phyloP scores from a whole-genome alignment of 805 yeast species.

The Yarrowia sp. region DNA sequence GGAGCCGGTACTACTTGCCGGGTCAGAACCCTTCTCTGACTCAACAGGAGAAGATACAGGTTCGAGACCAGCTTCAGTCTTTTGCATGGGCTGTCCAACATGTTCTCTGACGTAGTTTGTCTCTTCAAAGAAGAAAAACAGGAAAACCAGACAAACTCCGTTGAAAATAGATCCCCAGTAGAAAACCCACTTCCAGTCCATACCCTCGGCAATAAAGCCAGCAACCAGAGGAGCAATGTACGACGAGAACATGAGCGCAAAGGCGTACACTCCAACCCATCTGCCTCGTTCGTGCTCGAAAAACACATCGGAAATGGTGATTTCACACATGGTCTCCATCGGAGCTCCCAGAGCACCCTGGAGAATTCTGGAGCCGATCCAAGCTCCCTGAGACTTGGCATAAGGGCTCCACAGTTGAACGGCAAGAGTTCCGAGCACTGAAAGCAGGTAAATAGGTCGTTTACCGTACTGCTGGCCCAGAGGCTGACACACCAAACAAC shows the following conservation, averaged over 20 bases:
- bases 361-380: conserved; percentile 44
- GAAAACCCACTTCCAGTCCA: conserved; percentile 28
- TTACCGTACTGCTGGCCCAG: conserved; percentile 51
- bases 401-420: conserved; percentile 47
- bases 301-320: conserved; percentile 66
- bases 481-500: conserved; percentile 54
- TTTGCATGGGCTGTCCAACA: background rate
- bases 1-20: background rate
- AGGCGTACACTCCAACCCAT: conserved; percentile 67
- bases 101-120: conserved; percentile 27
- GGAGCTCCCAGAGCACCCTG: conserved; percentile 65
- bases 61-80: background rate
- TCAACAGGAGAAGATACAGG: background rate
- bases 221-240: conserved; percentile 22
- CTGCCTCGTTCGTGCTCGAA: conserved; percentile 76
- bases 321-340: conserved; percentile 67
- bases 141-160: conserved; percentile 25
- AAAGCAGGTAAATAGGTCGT: conserved; percentile 46
- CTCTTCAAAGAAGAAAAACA: conserved; percentile 27
- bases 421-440: conserved; percentile 43
- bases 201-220: conserved; percentile 21
- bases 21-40: background rate
- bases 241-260: conserved; percentile 48
- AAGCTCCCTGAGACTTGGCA: conserved; percentile 41
- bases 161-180: conserved; percentile 28